Evolutionary conservation across 1,284 basidiomycete genomes (phyloP).

Genomic region (Athelia psychrophila): DNA sequence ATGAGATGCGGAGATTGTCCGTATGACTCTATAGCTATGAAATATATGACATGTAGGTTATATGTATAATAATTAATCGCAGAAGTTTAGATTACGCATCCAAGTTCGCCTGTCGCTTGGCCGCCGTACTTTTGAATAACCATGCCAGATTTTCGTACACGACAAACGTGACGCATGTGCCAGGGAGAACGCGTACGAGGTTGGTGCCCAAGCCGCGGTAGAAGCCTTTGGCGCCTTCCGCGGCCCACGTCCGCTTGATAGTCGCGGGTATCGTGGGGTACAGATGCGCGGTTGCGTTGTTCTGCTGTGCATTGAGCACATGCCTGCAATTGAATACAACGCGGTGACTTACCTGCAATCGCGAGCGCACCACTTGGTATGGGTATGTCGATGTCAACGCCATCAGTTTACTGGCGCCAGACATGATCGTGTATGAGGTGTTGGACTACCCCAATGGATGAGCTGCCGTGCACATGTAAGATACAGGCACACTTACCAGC

Average conservation of each 20-base stretch:
- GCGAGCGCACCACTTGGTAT: slow-evolving; percentile 94
- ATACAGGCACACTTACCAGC: slow-evolving; percentile 59
- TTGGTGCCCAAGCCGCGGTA: slow-evolving; percentile 97
- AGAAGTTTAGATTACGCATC: background rate
- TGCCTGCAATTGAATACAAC: background rate
- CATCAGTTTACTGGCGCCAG: slow-evolving; percentile 85
- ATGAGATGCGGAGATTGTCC: too few species aligned
- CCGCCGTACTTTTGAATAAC: slow-evolving; percentile 67
- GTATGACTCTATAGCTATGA: too few species aligned
- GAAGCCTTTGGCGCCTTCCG: slow-evolving; percentile 85
- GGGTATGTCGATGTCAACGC: slow-evolving; percentile 92
- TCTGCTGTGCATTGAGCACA: slow-evolving; percentile 33
- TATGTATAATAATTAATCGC: background rate
- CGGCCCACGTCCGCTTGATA: slow-evolving; percentile 75
- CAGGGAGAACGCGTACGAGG: slow-evolving; percentile 92
- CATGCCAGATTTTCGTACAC: slow-evolving; percentile 96
- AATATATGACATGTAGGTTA: too few species aligned
- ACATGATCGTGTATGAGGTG: slow-evolving; percentile 89
- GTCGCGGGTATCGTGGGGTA: slow-evolving; percentile 85
- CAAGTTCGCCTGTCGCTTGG: slow-evolving; percentile 20
- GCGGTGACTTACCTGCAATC: slow-evolving; percentile 72
- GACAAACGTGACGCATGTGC: slow-evolving; percentile 97
- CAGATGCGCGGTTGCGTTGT: slow-evolving; percentile 55
- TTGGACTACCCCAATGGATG: slow-evolving; percentile 68
- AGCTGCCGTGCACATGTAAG: background rate